Base-by-base conservation (phyloP, 176 grass and related monocot species). In the Avena eriantha region DNA sequence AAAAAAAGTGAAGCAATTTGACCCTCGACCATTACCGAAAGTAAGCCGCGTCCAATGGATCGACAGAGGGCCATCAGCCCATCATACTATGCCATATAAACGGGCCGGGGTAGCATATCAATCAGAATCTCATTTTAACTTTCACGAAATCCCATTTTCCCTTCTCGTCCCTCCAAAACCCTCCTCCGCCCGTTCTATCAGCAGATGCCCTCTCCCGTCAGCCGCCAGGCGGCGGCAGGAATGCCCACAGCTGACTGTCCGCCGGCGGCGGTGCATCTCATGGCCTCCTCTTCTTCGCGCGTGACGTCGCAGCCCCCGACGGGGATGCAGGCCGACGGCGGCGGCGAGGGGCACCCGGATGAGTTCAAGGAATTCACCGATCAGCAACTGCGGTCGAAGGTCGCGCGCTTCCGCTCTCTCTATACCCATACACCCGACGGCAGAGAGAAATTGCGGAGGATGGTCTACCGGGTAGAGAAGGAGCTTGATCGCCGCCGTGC, bases 401-500 rank as follows among this genome's bases (percentile, higher is more conserved):
- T 90, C 7, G 57, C 0, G 0, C 10, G 1, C 1, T 36, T 24
- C n/a, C 10, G 74, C 34, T 2, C 1, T 31, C 0, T 0, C 0
- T 0, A 7, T 18, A 0, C 0, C 55, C 1, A 0, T 18, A n/a
- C 14, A 29, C 7, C 39, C 0, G 77, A 84, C 54, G 69, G 36
- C 0, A 85, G 89, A 5, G 60, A 67, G 51, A 91, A 81, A 85
- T 4, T 18, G 39, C 50, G 51, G 11, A 14, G 0, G 10, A 0
- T 0, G 14, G 0, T 87, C 48, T 0, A 2, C 16, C 24, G 12
- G 81, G 10, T 77, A 51, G 19, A 85, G 50, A 76, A 81, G 41
- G 89, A 88, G 60, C 81, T 88, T 21, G 69, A 69, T 14, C 81
- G 85, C 21, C 85, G 89, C 59, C 3, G 3, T 43, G n/a, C 16